A percentile compares a stretch with the other conserved stretches of the same genome.
phyloP scores from a whole-genome alignment of 1,284 basidiomycete species.

The Ceratobasidium sp. region DNA sequence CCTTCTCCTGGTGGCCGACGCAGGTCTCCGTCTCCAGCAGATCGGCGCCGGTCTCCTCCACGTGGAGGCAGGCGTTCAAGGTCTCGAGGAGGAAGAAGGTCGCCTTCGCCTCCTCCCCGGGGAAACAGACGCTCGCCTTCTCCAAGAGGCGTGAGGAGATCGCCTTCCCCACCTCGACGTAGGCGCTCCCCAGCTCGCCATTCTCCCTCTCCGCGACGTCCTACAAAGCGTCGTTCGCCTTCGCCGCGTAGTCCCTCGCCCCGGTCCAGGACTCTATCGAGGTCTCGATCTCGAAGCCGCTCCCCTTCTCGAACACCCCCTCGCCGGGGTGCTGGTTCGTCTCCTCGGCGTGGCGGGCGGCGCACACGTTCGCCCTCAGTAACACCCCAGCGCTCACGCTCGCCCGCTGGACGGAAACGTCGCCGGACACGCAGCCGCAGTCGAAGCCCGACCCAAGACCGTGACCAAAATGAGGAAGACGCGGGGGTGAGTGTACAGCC shows the following conservation, averaged over 20 bases:
- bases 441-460: slow-evolving; percentile 1
- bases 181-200: slow-evolving; percentile 24
- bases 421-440: slow-evolving; percentile 5
- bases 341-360: background rate
- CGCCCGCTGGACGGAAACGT: slow-evolving; percentile 23
- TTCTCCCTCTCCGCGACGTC: slow-evolving; percentile 34
- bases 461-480: background rate
- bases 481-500: slow-evolving; percentile 22
- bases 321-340: background rate
- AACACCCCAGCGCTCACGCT: background rate
- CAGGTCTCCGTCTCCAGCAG: slow-evolving; percentile 9
- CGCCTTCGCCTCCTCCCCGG: slow-evolving; percentile 23
- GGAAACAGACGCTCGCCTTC: slow-evolving; percentile 29
- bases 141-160: slow-evolving; percentile 22
- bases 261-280: slow-evolving; percentile 6
- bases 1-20: slow-evolving; percentile 7
- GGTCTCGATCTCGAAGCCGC: slow-evolving; percentile 15
- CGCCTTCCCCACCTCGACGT: slow-evolving; percentile 31
- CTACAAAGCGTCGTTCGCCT: slow-evolving; percentile 5
- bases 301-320: background rate
- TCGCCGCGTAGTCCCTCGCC: slow-evolving; percentile 3
- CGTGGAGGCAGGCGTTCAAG: slow-evolving; percentile 15
- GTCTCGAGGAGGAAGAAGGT: slow-evolving; percentile 12
- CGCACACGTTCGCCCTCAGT: background rate
- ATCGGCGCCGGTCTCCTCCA: background rate